Base-by-base conservation (phyloP, 1,284 basidiomycete species). In the Fereydounia khargensis region DNA sequence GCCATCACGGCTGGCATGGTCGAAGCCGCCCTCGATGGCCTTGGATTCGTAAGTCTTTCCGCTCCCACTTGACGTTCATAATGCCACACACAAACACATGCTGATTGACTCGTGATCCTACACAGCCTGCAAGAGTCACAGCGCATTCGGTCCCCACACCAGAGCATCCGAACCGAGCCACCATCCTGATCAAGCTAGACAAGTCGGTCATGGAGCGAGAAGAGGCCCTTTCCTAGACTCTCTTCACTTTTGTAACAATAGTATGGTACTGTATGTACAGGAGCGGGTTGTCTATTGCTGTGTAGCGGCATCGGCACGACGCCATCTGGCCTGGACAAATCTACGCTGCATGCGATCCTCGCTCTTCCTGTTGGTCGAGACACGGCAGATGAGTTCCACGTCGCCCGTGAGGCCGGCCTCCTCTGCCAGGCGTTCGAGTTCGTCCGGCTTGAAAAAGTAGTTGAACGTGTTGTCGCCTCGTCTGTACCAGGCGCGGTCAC, bases 1-100 rank as follows among this genome's bases (percentile, higher is more conserved):
- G 96, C 94, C 1, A 88, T 95, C 73, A 91, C 91, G 0, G 94
- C 94, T 5, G 94, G 95, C 0, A 86, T 98, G 45, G 91, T 99
- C 4, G 95, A 99, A 78, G 94, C 91, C 6, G 90, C 96, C 3
- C 80, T 98, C 48, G 94, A 99, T 74, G 92, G 91, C 0, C 80
- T 96, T 17, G 89, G 91, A 44, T 91, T 98, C 63, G 92, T 96
- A 72, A 77, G 91, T 85, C n/a, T 5, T 13, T 18, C 5, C 10
- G 9, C n/a, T 19, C 20, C 27, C 3, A 19, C 27, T 23, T 33
- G n/a, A n/a, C n/a, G n/a, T n/a, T n/a, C 35, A 3, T 23, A 9
- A 17, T 6, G 9, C n/a, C 30, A 30, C 20, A 25, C 31, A 23
- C 13, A 20, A 20, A 39, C 45, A 94, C 19, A n/a, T 39, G 13